Conservation (phyloP, 2,329 filamentous ascomycete genomes). For the Apiospora aurea region DNA sequence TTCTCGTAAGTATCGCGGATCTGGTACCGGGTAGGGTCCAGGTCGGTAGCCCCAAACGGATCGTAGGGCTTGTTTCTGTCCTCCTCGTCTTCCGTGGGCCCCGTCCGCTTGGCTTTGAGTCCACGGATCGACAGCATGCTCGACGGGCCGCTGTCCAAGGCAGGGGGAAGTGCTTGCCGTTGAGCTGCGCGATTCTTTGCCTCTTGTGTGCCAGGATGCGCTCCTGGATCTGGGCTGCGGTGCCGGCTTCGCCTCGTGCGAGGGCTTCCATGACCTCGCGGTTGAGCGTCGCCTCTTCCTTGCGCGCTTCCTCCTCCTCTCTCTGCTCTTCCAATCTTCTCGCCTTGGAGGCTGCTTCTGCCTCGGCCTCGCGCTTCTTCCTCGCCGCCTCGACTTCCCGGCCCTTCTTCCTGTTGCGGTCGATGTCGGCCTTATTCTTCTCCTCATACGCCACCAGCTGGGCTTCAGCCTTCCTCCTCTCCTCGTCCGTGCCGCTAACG, state of each 20-base stretch:
- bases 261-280: conserved; percentile 76
- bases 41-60: conserved; percentile 79
- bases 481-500: conserved; percentile 73
- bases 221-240: conserved; percentile 64
- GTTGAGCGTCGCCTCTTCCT: conserved; percentile 66
- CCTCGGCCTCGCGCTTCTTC: conserved; percentile 67
- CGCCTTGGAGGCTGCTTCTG: conserved; percentile 67
- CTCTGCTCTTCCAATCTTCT: conserved; percentile 68
- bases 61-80: conserved; percentile 81
- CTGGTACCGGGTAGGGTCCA: conserved; percentile 71
- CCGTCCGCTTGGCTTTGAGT: conserved; percentile 68
- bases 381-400: conserved; percentile 62
- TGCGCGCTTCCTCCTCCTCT: conserved; percentile 75
- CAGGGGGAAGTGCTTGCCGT: conserved; percentile 42
- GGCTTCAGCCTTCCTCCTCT: conserved; percentile 56
- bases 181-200: conserved; percentile 62
- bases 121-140: conserved; percentile 75
- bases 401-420: conserved; percentile 64
- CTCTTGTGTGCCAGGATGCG: conserved; percentile 78
- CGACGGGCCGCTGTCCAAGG: conserved; percentile 34
- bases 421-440: conserved; percentile 73
- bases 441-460: conserved; percentile 69
- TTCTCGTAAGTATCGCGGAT: conserved; percentile 76
- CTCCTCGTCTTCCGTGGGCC: conserved; percentile 56
- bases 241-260: conserved; percentile 64